phyloP scores from a whole-genome alignment of 2,329 filamentous ascomycete species.

The Nothophoma quercina region DNA sequence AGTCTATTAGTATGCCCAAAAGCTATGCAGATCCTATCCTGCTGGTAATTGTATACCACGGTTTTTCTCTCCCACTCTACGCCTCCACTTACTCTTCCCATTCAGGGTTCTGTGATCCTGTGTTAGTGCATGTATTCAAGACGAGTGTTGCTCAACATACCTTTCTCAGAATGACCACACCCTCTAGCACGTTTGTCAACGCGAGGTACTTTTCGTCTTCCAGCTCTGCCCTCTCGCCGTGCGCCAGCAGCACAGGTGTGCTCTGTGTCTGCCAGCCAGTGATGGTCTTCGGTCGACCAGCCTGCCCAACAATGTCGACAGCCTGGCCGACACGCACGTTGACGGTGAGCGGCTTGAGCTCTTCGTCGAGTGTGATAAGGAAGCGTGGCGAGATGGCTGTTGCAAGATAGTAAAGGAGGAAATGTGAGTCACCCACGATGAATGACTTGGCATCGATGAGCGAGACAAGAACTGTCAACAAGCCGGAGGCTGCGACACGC shows the following conservation, averaged over 20 bases:
- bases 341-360: conserved; percentile 90
- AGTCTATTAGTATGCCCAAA: conserved; percentile 41
- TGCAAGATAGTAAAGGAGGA: conserved; percentile 95
- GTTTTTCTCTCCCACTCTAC: not conserved
- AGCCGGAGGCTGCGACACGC: conserved; percentile 84
- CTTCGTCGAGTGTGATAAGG: conserved; percentile 93
- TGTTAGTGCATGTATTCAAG: conserved; percentile 20
- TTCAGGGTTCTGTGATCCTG: conserved; percentile 52
- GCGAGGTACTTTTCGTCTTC: conserved; percentile 98
- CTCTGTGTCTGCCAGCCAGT: conserved; percentile 99
- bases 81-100: conserved; percentile 50
- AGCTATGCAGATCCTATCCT: conserved; percentile 25
- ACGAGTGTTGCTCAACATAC: conserved; percentile 60
- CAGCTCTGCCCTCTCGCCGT: conserved; percentile 93
- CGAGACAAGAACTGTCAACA: conserved; percentile 88
- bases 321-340: conserved; percentile 98
- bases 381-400: conserved; percentile 97
- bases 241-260: conserved; percentile 93
- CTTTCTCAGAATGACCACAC: conserved; percentile 95
- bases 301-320: conserved; percentile 96
- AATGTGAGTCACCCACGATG: conserved; percentile 76
- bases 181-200: conserved; percentile 89
- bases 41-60: conserved; percentile 8
- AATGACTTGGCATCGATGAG: conserved; percentile 96
- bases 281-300: conserved; percentile 96